A percentile compares a stretch with the other conserved stretches of the same genome.
Conservation (phyloP, 805 yeast species). For the Candida yuanshanica region DNA sequence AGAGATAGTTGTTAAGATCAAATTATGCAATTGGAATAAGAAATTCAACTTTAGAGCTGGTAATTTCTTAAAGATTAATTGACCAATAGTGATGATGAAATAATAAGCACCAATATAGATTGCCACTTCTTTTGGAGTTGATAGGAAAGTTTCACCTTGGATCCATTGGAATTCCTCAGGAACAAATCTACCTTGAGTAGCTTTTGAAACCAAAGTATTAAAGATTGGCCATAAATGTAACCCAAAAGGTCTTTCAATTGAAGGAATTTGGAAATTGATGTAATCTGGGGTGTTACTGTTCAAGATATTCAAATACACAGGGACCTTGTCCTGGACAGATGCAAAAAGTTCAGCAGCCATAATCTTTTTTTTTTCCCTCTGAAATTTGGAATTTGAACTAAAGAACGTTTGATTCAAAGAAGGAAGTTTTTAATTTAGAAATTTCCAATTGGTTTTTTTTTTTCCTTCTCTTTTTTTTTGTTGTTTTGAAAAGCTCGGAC, state of each 20-base stretch:
- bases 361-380: too few relatives aligned
- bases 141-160: slow-evolving; percentile 61
- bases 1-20: slow-evolving; percentile 66
- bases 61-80: slow-evolving; percentile 47
- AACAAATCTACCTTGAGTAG: slow-evolving; percentile 48
- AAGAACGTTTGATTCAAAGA: background rate
- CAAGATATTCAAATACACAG: slow-evolving; percentile 16
- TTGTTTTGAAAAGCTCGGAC: too few relatives aligned
- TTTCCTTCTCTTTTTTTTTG: slow-evolving; percentile 2
- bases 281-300: slow-evolving; percentile 41
- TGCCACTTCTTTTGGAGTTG: slow-evolving; percentile 54
- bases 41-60: slow-evolving; percentile 70
- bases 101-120: slow-evolving; percentile 66
- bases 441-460: too few relatives aligned
- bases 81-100: slow-evolving; percentile 80
- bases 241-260: slow-evolving; percentile 78
- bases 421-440: too few relatives aligned
- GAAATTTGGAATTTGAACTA: background rate
- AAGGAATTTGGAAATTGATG: slow-evolving; percentile 37
- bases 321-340: slow-evolving; percentile 14
- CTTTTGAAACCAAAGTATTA: slow-evolving; percentile 38
- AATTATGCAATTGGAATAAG: slow-evolving; percentile 82
- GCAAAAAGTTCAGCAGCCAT: slow-evolving; percentile 13
- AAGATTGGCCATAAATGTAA: slow-evolving; percentile 60
- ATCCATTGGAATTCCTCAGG: slow-evolving; percentile 65